Evolutionary conservation across 225 moss, liverwort and hornwort genomes (phyloP).

Genomic region (Anthoceros angustus): DNA sequence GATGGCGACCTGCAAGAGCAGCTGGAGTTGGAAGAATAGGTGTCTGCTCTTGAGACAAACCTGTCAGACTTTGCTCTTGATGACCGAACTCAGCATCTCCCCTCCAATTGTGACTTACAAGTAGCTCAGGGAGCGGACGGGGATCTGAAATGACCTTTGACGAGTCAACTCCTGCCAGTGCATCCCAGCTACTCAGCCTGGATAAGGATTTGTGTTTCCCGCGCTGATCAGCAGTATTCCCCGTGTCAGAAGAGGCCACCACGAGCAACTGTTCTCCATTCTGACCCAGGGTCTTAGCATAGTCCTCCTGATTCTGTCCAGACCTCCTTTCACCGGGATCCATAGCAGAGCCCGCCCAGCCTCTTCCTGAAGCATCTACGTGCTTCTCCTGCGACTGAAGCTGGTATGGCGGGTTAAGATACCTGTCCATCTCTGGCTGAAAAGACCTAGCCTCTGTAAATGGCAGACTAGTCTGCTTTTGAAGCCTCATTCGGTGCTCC

Average conservation of each 20-base stretch:
- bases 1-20: slow-evolving; percentile 10
- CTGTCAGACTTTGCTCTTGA: slow-evolving; percentile 19
- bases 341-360: slow-evolving; percentile 20
- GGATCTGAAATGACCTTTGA: slow-evolving; percentile 16
- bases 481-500: slow-evolving; percentile 61
- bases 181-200: slow-evolving; percentile 6
- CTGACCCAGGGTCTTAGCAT: background rate
- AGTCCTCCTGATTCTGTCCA: slow-evolving; percentile 13
- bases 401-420: slow-evolving; percentile 12
- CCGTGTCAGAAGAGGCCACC: background rate
- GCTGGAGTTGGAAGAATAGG: slow-evolving; percentile 7
- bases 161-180: slow-evolving; percentile 13
- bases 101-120: slow-evolving; percentile 22
- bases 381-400: slow-evolving; percentile 19
- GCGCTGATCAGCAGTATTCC: background rate
- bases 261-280: background rate
- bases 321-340: slow-evolving; percentile 18
- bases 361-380: slow-evolving; percentile 21
- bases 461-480: slow-evolving; percentile 41
- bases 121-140: slow-evolving; percentile 15
- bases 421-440: slow-evolving; percentile 12
- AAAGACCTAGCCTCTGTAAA: slow-evolving; percentile 27
- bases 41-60: slow-evolving; percentile 12
- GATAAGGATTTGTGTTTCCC: background rate
- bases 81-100: slow-evolving; percentile 19